Conservation (phyloP, 208 protist species). For the Naegleria fowleri region DNA sequence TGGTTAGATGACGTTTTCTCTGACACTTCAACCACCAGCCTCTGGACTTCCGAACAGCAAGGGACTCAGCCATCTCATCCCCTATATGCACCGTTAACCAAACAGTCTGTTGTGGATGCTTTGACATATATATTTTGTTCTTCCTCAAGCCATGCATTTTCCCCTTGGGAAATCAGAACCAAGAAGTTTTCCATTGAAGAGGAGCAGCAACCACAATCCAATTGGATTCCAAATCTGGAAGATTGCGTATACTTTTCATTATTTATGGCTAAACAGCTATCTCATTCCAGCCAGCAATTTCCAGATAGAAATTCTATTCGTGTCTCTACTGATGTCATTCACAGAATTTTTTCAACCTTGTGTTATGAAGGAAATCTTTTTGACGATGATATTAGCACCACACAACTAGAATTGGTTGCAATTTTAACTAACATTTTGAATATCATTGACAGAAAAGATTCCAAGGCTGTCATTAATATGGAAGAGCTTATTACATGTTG, state of each 20-base stretch:
- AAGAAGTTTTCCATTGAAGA: background rate
- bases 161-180: background rate
- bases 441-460: background rate
- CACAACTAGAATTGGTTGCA: background rate
- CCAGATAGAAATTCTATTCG: background rate
- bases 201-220: background rate
- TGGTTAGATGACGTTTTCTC: background rate
- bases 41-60: background rate
- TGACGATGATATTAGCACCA: background rate
- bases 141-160: background rate
- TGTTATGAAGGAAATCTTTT: background rate
- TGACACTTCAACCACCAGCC: background rate
- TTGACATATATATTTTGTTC: background rate
- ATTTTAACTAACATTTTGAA: background rate
- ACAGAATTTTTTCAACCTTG: conserved; percentile 1
- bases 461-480: background rate
- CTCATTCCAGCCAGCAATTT: background rate
- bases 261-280: background rate
- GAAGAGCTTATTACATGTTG: background rate
- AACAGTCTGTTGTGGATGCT: background rate
- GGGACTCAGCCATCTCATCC: background rate
- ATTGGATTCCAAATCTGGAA: background rate
- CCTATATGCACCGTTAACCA: background rate
- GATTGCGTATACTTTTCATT: background rate
- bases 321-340: background rate